Conservation (phyloP, 2,329 filamentous ascomycete genomes). For the Colletotrichum tabaci region DNA sequence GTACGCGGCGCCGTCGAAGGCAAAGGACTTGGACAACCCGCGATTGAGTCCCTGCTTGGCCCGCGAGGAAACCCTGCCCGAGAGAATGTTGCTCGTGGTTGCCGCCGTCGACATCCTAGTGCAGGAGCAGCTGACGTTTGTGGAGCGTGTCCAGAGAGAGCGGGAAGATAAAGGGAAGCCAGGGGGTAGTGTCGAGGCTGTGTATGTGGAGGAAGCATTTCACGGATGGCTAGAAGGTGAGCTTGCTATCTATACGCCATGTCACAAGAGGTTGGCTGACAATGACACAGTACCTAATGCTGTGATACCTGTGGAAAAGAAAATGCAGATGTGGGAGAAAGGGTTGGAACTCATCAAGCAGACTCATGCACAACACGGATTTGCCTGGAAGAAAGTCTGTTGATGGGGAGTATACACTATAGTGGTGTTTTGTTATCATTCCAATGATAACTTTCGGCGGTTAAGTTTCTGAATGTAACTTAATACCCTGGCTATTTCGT, state of each 20-base stretch:
- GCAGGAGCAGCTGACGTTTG: conserved; percentile 57
- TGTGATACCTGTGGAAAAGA: neutral
- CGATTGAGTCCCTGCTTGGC: conserved; percentile 56
- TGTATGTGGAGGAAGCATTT: conserved; percentile 24
- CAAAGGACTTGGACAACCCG: conserved; percentile 49
- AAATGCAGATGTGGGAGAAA: conserved; percentile 9
- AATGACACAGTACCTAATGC: neutral
- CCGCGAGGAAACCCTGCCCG: conserved; percentile 52
- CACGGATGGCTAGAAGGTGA: conserved; percentile 38
- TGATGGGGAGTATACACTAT: fast-evolving
- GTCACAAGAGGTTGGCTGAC: neutral
- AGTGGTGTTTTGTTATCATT: no score
- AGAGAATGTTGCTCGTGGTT: conserved; percentile 57
- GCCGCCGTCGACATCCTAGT: conserved; percentile 58
- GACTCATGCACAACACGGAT: neutral
- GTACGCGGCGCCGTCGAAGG: conserved; percentile 54
- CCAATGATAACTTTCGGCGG: no score
- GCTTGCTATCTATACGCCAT: neutral
- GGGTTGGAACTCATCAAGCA: neutral
- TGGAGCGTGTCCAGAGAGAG: conserved; percentile 48
- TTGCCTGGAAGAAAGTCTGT: neutral
- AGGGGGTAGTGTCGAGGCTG: neutral
- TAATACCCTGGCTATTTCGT: fast-evolving
- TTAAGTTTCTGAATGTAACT: no score
- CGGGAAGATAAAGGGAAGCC: conserved; percentile 33